Conservation (phyloP, 2,329 filamentous ascomycete species). For the Cladophialophora exuberans region DNA sequence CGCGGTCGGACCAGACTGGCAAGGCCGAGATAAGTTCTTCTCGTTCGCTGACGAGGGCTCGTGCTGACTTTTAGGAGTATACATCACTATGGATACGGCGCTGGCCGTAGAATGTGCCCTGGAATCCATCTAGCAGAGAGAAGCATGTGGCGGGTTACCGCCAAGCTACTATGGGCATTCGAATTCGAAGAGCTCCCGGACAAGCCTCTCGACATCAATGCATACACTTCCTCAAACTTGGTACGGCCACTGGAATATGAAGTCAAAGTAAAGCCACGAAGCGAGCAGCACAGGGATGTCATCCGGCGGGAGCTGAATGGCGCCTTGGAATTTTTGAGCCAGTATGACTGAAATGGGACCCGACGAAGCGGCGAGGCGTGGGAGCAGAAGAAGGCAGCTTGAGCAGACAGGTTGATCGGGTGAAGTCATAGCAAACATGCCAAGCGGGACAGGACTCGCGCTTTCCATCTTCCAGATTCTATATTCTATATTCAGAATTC, state of each 20-base stretch:
- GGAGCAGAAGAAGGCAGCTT: too few species aligned
- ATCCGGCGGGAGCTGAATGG: not conserved
- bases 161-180: conserved; percentile 3
- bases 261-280: conserved; percentile 11
- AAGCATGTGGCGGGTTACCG: not conserved
- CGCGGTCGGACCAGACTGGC: conserved; percentile 7
- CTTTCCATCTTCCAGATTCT: too few species aligned
- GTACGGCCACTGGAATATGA: conserved; percentile 6
- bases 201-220: too few species aligned
- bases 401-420: too few species aligned
- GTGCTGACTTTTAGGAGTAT: too few species aligned
- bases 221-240: too few species aligned
- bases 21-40: conserved; percentile 13
- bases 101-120: not conserved
- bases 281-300: conserved; percentile 7
- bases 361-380: too few species aligned
- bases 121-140: conserved; percentile 5
- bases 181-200: too few species aligned
- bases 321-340: conserved; percentile 12
- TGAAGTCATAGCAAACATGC: too few species aligned
- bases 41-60: too few species aligned
- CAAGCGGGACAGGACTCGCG: too few species aligned
- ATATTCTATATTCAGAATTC: too few species aligned
- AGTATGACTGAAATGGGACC: conserved; percentile 14
- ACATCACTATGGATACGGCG: conserved; percentile 1